Evolutionary conservation across 2,329 filamentous ascomycete species (phyloP).

Genomic region (Ophiostoma sp.): DNA sequence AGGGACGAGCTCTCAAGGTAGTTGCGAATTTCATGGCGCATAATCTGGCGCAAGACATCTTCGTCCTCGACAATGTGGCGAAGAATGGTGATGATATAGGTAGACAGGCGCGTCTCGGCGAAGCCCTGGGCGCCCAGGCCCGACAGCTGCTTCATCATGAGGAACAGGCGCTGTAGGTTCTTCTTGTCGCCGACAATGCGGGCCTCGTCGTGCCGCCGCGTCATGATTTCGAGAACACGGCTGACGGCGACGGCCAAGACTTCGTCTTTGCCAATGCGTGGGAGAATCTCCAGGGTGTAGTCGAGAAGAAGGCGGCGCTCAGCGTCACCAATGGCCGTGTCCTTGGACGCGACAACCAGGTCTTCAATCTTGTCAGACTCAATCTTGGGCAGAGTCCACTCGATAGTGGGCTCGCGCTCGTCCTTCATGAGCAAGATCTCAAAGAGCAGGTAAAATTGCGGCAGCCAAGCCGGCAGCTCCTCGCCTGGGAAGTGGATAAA

Average conservation of each 20-base stretch:
- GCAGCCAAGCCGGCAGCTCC: slow-evolving; percentile 86
- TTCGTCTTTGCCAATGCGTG: slow-evolving; percentile 81
- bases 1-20: slow-evolving; percentile 60
- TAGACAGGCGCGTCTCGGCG: slow-evolving; percentile 47
- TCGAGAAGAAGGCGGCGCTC: slow-evolving; percentile 69
- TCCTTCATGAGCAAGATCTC: slow-evolving; percentile 89
- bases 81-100: slow-evolving; percentile 75
- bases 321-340: slow-evolving; percentile 57
- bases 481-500: slow-evolving; percentile 74
- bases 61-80: slow-evolving; percentile 94
- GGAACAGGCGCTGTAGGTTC: slow-evolving; percentile 82
- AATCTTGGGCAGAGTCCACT: slow-evolving; percentile 58
- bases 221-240: slow-evolving; percentile 81
- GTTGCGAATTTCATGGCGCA: slow-evolving; percentile 81
- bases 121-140: slow-evolving; percentile 72
- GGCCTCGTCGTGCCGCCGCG: slow-evolving; percentile 70
- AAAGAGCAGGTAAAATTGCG: slow-evolving; percentile 80
- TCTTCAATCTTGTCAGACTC: slow-evolving; percentile 47
- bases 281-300: slow-evolving; percentile 74
- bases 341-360: slow-evolving; percentile 54
- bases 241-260: slow-evolving; percentile 75
- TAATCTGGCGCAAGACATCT: slow-evolving; percentile 81
- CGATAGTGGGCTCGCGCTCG: slow-evolving; percentile 68
- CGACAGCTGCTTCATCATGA: slow-evolving; percentile 91
- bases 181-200: slow-evolving; percentile 71